These are phyloP conservation scores for Xylariales sp. DNA, from an alignment of 2,329 filamentous ascomycete genomes.

Conservation along the genomic window DNA sequence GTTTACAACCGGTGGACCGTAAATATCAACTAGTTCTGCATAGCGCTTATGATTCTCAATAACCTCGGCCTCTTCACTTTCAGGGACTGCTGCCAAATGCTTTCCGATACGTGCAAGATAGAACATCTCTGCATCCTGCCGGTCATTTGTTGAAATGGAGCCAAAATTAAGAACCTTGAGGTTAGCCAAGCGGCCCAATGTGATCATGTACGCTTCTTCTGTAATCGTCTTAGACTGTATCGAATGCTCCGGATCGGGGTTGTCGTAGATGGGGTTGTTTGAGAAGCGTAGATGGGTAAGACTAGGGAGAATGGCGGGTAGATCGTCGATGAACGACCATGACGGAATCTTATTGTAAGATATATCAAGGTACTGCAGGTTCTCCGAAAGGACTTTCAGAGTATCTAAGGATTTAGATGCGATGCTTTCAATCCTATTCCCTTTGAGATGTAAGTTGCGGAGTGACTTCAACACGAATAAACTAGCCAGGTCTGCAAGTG, in stretches of 20 bases:
- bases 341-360: constrained; percentile 65
- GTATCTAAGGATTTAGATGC: constrained; percentile 23
- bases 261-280: constrained; percentile 78
- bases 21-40: constrained; percentile 64
- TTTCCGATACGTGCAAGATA: constrained; percentile 81
- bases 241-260: constrained; percentile 33
- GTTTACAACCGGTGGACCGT: constrained; percentile 66
- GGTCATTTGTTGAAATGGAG: constrained; percentile 65
- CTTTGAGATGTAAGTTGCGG: constrained; percentile 66
- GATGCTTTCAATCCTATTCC: constrained; percentile 60
- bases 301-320: constrained; percentile 66
- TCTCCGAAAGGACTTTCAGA: constrained; percentile 45
- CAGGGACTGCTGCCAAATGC: constrained; percentile 60
- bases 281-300: constrained; percentile 72
- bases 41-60: constrained; percentile 67
- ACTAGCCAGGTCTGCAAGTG: constrained; percentile 51
- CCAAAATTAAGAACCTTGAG: constrained; percentile 72
- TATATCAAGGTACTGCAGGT: constrained; percentile 63
- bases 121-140: constrained; percentile 86
- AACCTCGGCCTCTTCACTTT: constrained; percentile 49
- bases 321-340: constrained; percentile 70
- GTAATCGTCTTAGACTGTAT: constrained; percentile 33
- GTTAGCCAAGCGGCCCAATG: constrained; percentile 66
- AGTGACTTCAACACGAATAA: constrained; percentile 49
- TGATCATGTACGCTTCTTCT: constrained; percentile 87